Evolutionary conservation across 106 monocot species (phyloP), one percentile per base, ranked within the genome.

Genomic region (Dioscorea alata): DNA sequence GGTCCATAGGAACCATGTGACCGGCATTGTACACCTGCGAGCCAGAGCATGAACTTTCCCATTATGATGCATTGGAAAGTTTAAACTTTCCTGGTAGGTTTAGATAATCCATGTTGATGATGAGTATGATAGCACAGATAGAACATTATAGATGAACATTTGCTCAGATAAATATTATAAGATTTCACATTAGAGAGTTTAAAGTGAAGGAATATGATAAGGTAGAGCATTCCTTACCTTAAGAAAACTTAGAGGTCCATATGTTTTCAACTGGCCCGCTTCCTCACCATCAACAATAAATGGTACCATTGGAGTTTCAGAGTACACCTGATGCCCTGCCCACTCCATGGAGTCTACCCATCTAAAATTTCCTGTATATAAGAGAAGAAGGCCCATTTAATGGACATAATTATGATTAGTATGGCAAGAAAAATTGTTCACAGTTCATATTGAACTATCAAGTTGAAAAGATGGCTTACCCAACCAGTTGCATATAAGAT

Each of bases 271-370:
- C 16, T 53, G 33, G 23, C 81, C 80, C 25, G 75, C 75, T 64
- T 80, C 71, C 14, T 60, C 52, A 33, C 75, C 67, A 10, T 72
- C 71, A 51, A 81, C 75, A 33, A 22, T 69, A 62, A 84, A 84
- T 75, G 79, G 64, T 69, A 17, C 2, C 50, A 72, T 60, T 17
- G 75, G 79, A 73, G 83, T 71, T 54, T 63, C 60, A n/a, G 51
- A n/a, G 68, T 76, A 84, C 61, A 31, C 59, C 56, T 63, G 33
- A 19, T 75, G 75, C 49, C 79, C 83, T 28, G 83, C 76, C 83
- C 83, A 84, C 16, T 84, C 65, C 83, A 84, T 84, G 7, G 83
- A 67, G 31, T 72, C 62, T 20, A 76, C 83, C 79, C 83, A 84
- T 66, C 83, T 67, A 64, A 66, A 84, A 52, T 79, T 84, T 61